Conservation (phyloP, 768 basidiomycete genomes). For the Pleurotus tuoliensis region DNA sequence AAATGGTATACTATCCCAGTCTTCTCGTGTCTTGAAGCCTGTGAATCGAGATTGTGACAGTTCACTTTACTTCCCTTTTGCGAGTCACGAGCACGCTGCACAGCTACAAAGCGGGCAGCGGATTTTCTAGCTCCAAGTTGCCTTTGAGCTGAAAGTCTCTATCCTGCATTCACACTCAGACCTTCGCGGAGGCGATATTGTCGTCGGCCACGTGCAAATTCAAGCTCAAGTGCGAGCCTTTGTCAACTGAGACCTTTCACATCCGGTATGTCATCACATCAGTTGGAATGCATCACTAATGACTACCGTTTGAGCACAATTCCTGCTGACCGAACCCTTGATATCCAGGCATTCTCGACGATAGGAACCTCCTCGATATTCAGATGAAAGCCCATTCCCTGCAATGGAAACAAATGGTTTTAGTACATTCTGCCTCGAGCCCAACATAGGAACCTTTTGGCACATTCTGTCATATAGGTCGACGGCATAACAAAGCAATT, state of each 20-base stretch:
- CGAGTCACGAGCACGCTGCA: too few relatives aligned
- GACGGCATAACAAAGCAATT: not conserved
- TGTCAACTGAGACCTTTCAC: conserved; percentile 8
- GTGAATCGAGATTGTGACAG: too few relatives aligned
- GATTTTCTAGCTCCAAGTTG: too few relatives aligned
- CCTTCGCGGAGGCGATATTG: not conserved
- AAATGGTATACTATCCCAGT: too few relatives aligned
- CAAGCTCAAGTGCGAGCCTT: conserved; percentile 1
- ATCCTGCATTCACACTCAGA: not conserved
- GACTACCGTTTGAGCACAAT: not conserved
- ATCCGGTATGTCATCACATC: conserved; percentile 7
- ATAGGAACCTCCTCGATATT: conserved; percentile 1
- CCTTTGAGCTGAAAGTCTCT: not conserved
- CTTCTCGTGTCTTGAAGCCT: too few relatives aligned
- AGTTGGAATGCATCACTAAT: not conserved
- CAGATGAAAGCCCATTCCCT: not conserved
- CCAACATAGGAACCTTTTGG: not conserved
- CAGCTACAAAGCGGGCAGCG: too few relatives aligned
- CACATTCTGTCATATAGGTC: conserved; percentile 1
- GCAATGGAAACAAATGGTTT: not conserved
- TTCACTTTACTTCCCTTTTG: too few relatives aligned
- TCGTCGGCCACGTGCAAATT: not conserved
- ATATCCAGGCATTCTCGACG: not conserved
- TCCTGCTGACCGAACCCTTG: conserved; percentile 4
- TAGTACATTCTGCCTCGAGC: not conserved